Evolutionary conservation across 139 green algal genomes (phyloP).

Genomic region (Yamagishiella unicocca): DNA sequence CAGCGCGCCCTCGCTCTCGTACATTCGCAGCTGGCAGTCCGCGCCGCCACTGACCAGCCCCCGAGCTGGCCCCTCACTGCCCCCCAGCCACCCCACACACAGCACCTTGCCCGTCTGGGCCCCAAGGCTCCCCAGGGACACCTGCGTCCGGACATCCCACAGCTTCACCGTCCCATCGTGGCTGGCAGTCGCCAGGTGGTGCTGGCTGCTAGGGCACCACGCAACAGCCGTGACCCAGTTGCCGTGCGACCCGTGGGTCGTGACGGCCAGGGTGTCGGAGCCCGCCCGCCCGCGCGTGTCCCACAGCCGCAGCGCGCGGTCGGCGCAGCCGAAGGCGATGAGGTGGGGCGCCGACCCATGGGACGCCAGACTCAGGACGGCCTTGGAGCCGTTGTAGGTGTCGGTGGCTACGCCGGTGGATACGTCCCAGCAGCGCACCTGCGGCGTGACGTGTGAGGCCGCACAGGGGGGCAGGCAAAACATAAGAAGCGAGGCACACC

Average conservation of each 20-base stretch:
- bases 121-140: constrained; percentile 71
- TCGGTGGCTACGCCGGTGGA: constrained; percentile 61
- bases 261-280: constrained; percentile 65
- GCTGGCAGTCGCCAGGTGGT: constrained; percentile 77
- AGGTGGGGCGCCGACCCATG: constrained; percentile 37
- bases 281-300: constrained; percentile 61
- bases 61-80: background rate
- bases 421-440: constrained; percentile 82
- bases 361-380: constrained; percentile 52
- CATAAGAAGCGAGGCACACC: too few species aligned
- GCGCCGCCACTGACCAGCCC: constrained; percentile 64
- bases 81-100: constrained; percentile 59
- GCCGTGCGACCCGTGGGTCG: constrained; percentile 64
- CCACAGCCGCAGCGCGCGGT: constrained; percentile 83
- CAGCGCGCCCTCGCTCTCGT: constrained; percentile 23
- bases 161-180: constrained; percentile 72
- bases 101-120: constrained; percentile 72
- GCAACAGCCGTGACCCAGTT: constrained; percentile 79
- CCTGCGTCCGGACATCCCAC: constrained; percentile 74
- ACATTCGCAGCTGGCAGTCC: constrained; percentile 70
- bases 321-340: constrained; percentile 83
- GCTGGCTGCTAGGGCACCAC: constrained; percentile 72
- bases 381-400: constrained; percentile 81
- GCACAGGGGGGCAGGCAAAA: too few species aligned
- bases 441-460: background rate